Evolutionary conservation across 495 filamentous ascomycete genomes (phyloP).

Genomic region (Lepidopterella palustris): DNA sequence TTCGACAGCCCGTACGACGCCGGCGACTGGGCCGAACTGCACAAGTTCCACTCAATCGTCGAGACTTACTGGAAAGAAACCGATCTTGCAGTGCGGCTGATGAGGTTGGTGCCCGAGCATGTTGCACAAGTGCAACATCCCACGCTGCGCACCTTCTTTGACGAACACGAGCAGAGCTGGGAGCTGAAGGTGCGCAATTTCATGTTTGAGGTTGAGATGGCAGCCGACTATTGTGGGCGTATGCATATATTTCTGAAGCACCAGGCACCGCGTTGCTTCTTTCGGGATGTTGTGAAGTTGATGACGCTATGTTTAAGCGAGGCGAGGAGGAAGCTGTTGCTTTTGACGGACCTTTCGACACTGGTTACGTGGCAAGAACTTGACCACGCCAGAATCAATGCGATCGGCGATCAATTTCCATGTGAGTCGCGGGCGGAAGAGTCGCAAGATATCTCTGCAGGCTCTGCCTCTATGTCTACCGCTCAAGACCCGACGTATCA

Average conservation of each 20-base stretch:
- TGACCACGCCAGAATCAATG: neutral
- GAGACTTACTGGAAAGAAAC: no score
- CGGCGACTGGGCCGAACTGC: no score
- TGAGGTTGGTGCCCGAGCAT: no score
- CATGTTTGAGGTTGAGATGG: neutral
- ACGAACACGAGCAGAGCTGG: no score
- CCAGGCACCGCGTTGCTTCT: neutral
- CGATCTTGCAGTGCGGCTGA: no score
- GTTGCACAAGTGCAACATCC: no score
- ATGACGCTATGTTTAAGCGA: neutral
- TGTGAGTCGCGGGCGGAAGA: neutral
- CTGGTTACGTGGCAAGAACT: neutral
- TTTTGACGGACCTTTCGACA: neutral
- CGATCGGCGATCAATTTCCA: neutral
- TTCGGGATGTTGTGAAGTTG: neutral
- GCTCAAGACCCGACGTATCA: no score
- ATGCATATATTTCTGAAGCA: neutral
- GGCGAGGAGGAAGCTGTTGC: neutral
- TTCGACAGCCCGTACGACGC: no score
- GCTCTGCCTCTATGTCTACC: no score
- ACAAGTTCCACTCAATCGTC: no score
- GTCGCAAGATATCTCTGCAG: no score
- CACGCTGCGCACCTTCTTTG: no score
- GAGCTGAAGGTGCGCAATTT: neutral
- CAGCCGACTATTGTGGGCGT: neutral